Base-by-base conservation (phyloP, 345 rosid species). In the Citrus glauca region DNA sequence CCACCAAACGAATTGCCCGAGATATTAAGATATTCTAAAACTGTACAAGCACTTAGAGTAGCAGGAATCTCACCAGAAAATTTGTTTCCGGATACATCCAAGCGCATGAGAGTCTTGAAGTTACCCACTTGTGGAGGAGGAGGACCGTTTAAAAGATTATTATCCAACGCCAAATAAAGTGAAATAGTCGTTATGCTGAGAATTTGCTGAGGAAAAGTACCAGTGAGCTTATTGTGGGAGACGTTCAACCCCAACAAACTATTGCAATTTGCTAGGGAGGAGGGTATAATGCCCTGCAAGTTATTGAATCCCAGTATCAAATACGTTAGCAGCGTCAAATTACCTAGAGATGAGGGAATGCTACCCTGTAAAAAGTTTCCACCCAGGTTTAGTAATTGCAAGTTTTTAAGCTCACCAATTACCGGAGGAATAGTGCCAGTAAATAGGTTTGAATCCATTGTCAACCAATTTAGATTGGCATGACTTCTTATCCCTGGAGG, bases 401-500 rank as follows among this genome's bases (percentile, higher is more conserved):
- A 32, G 14, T 71, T 69, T 33, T 14, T 17, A 0, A 65, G n/a
- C 50, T 77, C 68, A 5, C 81, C 73, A 1, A 79, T 53, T 0
- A 9, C 57, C 2, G 6, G 0, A 2, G 79, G 83, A 59, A 85
- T 79, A 19, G 57, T 6, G 7, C 82, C 76, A 2, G 69, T 74
- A 4, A 85, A 42, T 0, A 28, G 65, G 38, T 82, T 82, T 3
- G 4, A 2, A 16, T 50, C 14, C 30, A 82, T 4, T 0, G 1
- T 16, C 2, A 82, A 17, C 0, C 0, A 1, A 38, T 55, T 42
- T 65, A 85, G 60, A 27, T 60, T 82, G n/a, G 60, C 69, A 6
- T 79, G 85, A 40, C 79, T 81, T 7, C 73, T 75, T 3, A 84
- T 64, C 8, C 57, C 77, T 0, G 14, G 32, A 6, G 82, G 76